Evolutionary conservation across 1,139 yeast species (phyloP).

Genomic region (Meyerozyma athensensis): DNA sequence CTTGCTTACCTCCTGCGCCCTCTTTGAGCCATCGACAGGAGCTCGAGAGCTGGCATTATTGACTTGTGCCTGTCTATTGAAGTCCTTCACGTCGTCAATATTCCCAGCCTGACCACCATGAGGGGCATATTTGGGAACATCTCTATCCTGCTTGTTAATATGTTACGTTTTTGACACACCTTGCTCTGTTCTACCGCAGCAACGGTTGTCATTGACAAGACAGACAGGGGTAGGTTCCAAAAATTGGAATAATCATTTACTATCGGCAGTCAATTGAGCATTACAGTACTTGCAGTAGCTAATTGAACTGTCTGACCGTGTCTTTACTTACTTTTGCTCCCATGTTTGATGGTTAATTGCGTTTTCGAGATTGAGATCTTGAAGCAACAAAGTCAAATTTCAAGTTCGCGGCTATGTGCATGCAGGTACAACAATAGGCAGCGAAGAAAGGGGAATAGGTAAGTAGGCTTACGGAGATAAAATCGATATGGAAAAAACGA

Average conservation of each 20-base stretch:
- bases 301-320: not conserved
- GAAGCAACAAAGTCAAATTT: conserved; percentile 3
- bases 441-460: not conserved
- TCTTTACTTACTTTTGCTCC: not conserved
- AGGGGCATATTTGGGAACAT: conserved; percentile 2
- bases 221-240: not conserved
- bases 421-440: conserved; percentile 1
- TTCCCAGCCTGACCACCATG: conserved; percentile 14
- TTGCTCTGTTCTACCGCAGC: not conserved
- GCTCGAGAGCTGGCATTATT: conserved; percentile 14
- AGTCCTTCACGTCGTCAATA: conserved; percentile 29
- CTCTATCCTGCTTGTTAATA: conserved; percentile 7
- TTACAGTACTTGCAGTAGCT: no score
- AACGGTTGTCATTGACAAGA: not conserved
- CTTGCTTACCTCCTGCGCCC: conserved; percentile 9
- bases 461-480: no score
- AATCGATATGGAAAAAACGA: no score
- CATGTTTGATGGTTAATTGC: not conserved
- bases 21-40: conserved; percentile 23
- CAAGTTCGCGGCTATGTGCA: conserved; percentile 3
- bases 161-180: conserved; percentile 2
- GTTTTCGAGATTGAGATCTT: not conserved
- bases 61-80: conserved; percentile 21
- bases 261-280: no score
- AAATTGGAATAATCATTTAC: no score